These are phyloP conservation scores for Penium margaritaceum DNA, from an alignment of 139 green algal genomes.

Conservation along the genomic window DNA sequence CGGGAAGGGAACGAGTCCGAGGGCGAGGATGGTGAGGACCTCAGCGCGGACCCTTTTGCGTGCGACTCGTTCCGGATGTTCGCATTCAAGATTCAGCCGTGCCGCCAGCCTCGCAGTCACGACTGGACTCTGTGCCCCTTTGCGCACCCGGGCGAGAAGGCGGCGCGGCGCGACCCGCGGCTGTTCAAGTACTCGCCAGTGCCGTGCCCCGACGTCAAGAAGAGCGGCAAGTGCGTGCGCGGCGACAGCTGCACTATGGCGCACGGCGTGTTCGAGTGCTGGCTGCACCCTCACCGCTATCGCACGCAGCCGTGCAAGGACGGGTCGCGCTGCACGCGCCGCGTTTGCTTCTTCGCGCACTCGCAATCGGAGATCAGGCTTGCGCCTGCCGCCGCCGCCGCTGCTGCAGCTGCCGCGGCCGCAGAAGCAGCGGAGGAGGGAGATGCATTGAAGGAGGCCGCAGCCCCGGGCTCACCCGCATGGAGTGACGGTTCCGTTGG, in stretches of 20 bases:
- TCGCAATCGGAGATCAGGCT: no score
- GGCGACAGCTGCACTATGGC: conserved; percentile 79
- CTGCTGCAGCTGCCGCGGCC: not conserved
- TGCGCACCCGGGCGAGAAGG: conserved; percentile 86
- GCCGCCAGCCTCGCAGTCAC: conserved; percentile 62
- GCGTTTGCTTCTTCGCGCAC: conserved; percentile 96
- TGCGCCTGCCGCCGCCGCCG: not conserved
- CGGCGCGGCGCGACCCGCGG: conserved; percentile 71
- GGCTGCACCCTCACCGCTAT: conserved; percentile 87
- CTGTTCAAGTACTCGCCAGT: conserved; percentile 72
- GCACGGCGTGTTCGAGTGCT: conserved; percentile 93
- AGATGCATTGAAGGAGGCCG: no score
- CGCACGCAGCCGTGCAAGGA: conserved; percentile 85
- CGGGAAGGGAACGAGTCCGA: no score
- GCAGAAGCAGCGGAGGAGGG: not conserved
- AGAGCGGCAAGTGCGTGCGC: conserved; percentile 63
- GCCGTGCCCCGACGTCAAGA: conserved; percentile 85
- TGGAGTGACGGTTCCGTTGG: no score
- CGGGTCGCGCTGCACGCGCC: conserved; percentile 67
- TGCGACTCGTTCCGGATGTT: conserved; percentile 48
- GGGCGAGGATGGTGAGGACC: no score
- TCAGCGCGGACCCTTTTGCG: no score
- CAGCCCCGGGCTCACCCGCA: no score
- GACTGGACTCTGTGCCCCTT: conserved; percentile 92
- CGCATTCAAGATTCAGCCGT: conserved; percentile 57